phyloP scores from a whole-genome alignment of 2,329 filamentous ascomycete species.

The Fusarium drepaniforme region DNA sequence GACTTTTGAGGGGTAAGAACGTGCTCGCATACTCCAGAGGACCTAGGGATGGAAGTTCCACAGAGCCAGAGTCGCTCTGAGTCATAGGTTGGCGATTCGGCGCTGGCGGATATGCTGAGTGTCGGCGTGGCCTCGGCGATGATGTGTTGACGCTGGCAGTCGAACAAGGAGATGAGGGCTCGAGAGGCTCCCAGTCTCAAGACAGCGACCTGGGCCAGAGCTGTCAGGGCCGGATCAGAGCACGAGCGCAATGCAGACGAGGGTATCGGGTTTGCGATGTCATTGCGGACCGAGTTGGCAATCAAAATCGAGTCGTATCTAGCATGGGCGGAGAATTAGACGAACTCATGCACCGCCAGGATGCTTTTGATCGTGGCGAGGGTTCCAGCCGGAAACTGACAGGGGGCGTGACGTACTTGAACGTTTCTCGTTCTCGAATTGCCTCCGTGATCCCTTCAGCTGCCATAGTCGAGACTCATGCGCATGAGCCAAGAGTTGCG shows the following conservation, averaged over 20 bases:
- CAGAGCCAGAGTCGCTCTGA: slow-evolving; percentile 45
- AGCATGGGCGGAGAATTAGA: background rate
- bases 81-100: slow-evolving; percentile 33
- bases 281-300: slow-evolving; percentile 37
- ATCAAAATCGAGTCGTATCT: slow-evolving; percentile 36
- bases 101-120: slow-evolving; percentile 48
- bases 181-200: slow-evolving; percentile 57
- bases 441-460: slow-evolving; percentile 34
- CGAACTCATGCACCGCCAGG: background rate
- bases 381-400: background rate
- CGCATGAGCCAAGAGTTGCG: background rate
- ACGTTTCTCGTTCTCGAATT: slow-evolving; percentile 48
- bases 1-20: slow-evolving; percentile 23
- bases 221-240: slow-evolving; percentile 57
- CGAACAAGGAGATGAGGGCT: slow-evolving; percentile 64
- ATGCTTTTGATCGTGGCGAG: background rate
- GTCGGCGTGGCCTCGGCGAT: slow-evolving; percentile 63
- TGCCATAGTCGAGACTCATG: slow-evolving; percentile 12
- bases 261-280: slow-evolving; percentile 36
- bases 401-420: slow-evolving; percentile 39
- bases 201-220: slow-evolving; percentile 62
- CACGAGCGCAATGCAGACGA: slow-evolving; percentile 43
- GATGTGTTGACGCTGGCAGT: slow-evolving; percentile 60
- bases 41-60: slow-evolving; percentile 47
- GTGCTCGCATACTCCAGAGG: slow-evolving; percentile 45